Base-by-base conservation (phyloP, 495 filamentous ascomycete genomes). In the Penicillium flavigenum region DNA sequence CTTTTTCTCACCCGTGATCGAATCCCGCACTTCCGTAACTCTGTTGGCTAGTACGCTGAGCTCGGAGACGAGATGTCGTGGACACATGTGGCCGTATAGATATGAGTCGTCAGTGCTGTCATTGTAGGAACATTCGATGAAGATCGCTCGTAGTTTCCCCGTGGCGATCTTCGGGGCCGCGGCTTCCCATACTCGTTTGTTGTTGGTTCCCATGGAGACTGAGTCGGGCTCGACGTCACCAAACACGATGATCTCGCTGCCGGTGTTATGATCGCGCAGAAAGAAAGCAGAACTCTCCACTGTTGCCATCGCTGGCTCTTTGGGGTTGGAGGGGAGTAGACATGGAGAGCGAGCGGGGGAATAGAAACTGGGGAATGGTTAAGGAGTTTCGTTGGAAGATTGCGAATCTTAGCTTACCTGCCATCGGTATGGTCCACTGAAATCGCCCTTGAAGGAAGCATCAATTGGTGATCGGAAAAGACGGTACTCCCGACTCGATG, bases 41-140 rank as follows among this genome's bases (percentile, higher is more conserved):
- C 86, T 79, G 2, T 66, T 72, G 0, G 91, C 94, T 0, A 98
- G 78, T 0, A 76, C 80, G 45, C 74, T 78, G 63, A 98, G 76
- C 68, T 98, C 94, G 24, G 84, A 78, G 42, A 88, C 81, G 4
- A 98, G 72, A 67, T 91, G 92, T 5, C 87, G 80, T 1, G 94
- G 93, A 7, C 87, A 85, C 3, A 98, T 80, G 64, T 98, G 94
- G 2, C 94, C 94, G 65, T 88, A 98, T 3, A 98, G 80, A 8
- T 81, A 80, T 27, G 86, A 83, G 51, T 92, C 88, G 16, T 84
- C 78, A 59, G 88, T 85, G 8, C 79, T 79, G 64, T 96, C 85
- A 59, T 88, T 88, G 68, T 90, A 98, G 31, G 88, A 93, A 68
- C 94, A 98, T 77, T 98, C 94, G 63, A 98, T 96, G 65, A 97